Conservation (phyloP, 2,329 filamentous ascomycete genomes). For the Ophiostoma quercus region DNA sequence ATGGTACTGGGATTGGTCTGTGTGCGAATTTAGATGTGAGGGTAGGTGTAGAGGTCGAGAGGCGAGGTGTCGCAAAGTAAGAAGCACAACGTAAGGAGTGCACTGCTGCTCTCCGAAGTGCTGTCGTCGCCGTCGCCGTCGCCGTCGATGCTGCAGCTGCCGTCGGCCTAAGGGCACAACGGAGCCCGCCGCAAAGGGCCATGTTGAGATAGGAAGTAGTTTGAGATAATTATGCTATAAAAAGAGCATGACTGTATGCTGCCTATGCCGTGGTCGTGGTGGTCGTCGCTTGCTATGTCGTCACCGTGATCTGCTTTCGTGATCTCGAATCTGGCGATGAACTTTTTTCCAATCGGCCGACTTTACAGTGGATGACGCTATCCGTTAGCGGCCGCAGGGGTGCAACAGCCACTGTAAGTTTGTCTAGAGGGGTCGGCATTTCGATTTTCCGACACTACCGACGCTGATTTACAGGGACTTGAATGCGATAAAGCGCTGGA, state of each 20-base stretch:
- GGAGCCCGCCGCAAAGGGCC: conserved; percentile 20
- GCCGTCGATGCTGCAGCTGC: neutral
- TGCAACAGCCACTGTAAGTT: neutral
- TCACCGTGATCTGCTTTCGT: neutral
- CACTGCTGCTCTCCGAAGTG: neutral
- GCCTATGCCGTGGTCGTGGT: neutral
- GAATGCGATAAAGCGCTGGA: neutral
- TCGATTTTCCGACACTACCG: conserved; percentile 20
- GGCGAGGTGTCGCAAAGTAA: neutral
- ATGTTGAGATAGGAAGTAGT: neutral
- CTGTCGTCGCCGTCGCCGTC: neutral
- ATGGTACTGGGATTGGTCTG: neutral
- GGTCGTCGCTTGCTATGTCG: neutral
- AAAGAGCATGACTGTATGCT: neutral
- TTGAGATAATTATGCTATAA: neutral
- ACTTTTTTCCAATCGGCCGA: conserved; percentile 3
- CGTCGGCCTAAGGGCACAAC: conserved; percentile 13
- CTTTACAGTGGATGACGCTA: neutral
- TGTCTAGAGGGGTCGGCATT: conserved; percentile 16
- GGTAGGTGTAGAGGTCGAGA: neutral
- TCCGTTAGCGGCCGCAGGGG: neutral
- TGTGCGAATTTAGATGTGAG: neutral
- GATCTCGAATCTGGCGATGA: neutral
- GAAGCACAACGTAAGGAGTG: neutral
- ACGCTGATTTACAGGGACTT: neutral